Percentiles rank a stretch among this genome's conserved stretches.
phyloP scores from a whole-genome alignment of 2,329 filamentous ascomycete species.

The Cadophora malorum region DNA sequence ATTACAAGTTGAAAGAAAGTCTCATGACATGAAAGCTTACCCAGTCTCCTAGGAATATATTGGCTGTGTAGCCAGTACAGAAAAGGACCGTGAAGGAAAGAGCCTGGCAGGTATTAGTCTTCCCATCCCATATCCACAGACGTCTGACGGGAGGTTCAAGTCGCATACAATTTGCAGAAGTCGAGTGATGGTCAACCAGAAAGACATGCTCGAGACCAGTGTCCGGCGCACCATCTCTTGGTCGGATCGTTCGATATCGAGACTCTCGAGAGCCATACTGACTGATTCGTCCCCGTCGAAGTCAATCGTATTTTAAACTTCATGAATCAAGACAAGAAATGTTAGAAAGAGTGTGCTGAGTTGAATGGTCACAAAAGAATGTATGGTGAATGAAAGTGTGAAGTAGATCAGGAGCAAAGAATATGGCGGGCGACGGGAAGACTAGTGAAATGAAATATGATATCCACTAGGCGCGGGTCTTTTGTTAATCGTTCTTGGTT shows the following conservation, averaged over 20 bases:
- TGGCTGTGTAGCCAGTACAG: slow-evolving; percentile 21
- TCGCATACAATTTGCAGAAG: slow-evolving; percentile 16
- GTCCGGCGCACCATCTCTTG: slow-evolving; percentile 11
- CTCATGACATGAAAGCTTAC: slow-evolving; percentile 9
- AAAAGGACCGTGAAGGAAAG: slow-evolving; percentile 22
- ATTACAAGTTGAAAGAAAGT: neutral
- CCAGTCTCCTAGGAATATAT: slow-evolving; percentile 25
- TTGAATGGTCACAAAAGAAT: neutral
- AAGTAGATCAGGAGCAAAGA: neutral
- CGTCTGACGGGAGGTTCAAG: too few species aligned
- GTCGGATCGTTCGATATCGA: slow-evolving; percentile 16
- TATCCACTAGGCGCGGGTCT: neutral
- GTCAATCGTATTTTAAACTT: slow-evolving; percentile 8
- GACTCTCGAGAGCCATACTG: slow-evolving; percentile 20
- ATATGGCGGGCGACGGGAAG: neutral
- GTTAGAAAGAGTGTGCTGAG: neutral
- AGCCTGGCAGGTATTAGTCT: too few species aligned
- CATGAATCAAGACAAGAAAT: slow-evolving; percentile 11
- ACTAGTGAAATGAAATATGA: slow-evolving; percentile 21
- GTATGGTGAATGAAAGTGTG: neutral
- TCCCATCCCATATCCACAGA: too few species aligned
- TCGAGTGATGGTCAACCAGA: slow-evolving; percentile 22
- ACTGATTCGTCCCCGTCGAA: slow-evolving; percentile 21
- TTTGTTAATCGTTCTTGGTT: slow-evolving; percentile 11
- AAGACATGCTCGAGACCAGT: slow-evolving; percentile 19